These are phyloP conservation scores for Oryza meyeriana DNA, from an alignment of 176 grass and related monocot species.

Conservation along the genomic window DNA sequence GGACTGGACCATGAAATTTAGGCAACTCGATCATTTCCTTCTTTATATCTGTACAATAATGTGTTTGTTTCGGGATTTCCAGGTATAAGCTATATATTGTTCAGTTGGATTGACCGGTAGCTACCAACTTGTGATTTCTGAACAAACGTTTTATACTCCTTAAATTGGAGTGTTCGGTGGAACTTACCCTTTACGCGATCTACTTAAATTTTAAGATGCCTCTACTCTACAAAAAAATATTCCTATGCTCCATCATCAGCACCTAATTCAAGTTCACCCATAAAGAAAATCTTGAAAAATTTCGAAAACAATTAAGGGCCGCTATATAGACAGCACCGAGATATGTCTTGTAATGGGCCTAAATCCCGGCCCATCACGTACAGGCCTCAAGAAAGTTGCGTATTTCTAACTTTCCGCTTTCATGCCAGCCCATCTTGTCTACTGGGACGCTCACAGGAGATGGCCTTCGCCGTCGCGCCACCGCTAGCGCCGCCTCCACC, in stretches of 20 bases:
- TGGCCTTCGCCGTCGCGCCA: slow-evolving; percentile 35
- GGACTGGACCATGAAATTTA: background rate
- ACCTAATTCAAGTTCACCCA: background rate
- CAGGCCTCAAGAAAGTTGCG: background rate
- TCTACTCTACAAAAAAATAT: too few relatives aligned
- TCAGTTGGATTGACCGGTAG: slow-evolving; percentile 19
- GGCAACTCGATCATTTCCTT: background rate
- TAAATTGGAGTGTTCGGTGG: background rate
- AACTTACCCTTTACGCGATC: background rate
- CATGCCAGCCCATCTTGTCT: background rate
- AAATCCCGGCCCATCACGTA: background rate
- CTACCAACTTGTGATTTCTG: background rate
- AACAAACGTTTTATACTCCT: background rate
- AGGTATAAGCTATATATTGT: background rate
- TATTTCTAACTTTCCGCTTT: background rate
- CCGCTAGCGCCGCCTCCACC: background rate
- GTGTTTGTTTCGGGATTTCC: background rate
- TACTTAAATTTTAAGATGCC: background rate
- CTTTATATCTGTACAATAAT: background rate
- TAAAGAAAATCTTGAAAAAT: background rate
- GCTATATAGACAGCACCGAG: background rate
- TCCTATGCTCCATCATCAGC: background rate
- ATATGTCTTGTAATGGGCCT: background rate
- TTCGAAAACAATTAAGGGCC: background rate
- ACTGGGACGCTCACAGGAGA: background rate